These are phyloP conservation scores for Chytriomyces hyalinus DNA, from an alignment of 192 early-diverging fungal species.

Conservation along the genomic window DNA sequence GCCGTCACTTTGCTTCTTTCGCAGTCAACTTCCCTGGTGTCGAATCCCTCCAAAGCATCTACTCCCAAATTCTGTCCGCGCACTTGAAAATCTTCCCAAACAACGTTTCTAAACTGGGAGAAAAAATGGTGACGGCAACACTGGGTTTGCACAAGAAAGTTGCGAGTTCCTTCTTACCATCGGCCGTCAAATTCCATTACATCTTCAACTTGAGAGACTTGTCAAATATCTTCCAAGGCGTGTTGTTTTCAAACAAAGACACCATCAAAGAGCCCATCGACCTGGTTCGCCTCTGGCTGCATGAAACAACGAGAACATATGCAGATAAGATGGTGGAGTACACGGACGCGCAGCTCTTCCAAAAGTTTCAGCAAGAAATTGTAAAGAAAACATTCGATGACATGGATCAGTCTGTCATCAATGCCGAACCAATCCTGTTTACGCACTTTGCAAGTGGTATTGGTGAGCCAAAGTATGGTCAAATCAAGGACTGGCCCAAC, in stretches of 20 bases:
- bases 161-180: constrained; percentile 58
- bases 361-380: constrained; percentile 63
- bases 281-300: constrained; percentile 60
- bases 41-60: constrained; percentile 66
- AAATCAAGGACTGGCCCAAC: constrained; percentile 62
- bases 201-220: constrained; percentile 70
- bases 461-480: constrained; percentile 64
- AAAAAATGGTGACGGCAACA: constrained; percentile 61
- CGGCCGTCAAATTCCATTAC: constrained; percentile 72
- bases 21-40: constrained; percentile 66
- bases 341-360: constrained; percentile 51
- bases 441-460: constrained; percentile 67
- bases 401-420: constrained; percentile 60
- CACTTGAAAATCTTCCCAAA: constrained; percentile 64
- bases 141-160: constrained; percentile 67
- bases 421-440: constrained; percentile 64
- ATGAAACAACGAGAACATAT: constrained; percentile 64
- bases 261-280: constrained; percentile 64
- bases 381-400: constrained; percentile 68
- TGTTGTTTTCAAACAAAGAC: constrained; percentile 66
- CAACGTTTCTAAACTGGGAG: constrained; percentile 57
- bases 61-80: constrained; percentile 58
- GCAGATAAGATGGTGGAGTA: constrained; percentile 67
- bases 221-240: constrained; percentile 68
- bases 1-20: constrained; percentile 68